phyloP scores from a whole-genome alignment of 2,329 filamentous ascomycete species.

The Rutstroemia sp. region DNA sequence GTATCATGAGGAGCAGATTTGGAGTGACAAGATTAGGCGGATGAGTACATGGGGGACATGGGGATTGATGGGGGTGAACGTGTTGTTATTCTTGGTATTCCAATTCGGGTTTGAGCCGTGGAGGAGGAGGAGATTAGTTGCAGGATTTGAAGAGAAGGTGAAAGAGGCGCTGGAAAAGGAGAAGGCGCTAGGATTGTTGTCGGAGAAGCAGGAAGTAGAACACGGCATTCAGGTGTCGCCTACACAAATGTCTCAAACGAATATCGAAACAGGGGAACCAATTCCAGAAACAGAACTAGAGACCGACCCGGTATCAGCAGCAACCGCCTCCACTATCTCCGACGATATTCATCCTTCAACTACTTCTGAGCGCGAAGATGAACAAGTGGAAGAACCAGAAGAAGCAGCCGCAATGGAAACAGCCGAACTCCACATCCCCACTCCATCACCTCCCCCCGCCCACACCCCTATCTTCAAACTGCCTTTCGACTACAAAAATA shows the following conservation, averaged over 20 bases:
- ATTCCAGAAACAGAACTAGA: neutral
- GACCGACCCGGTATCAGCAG: neutral
- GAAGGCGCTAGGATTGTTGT: slow-evolving; percentile 9
- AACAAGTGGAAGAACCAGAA: neutral
- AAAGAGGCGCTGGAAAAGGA: slow-evolving; percentile 48
- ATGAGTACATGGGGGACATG: slow-evolving; percentile 99
- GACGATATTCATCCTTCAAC: neutral
- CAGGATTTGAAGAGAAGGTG: slow-evolving; percentile 74
- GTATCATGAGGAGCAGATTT: slow-evolving; percentile 98
- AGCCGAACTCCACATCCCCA: slow-evolving; percentile 18
- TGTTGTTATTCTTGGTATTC: slow-evolving; percentile 77
- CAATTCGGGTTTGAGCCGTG: slow-evolving; percentile 91
- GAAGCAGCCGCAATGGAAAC: slow-evolving; percentile 16
- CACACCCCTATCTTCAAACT: neutral
- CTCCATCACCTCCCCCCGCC: neutral
- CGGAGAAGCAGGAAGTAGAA: slow-evolving; percentile 2
- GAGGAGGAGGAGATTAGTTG: slow-evolving; percentile 73
- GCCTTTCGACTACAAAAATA: slow-evolving; percentile 22
- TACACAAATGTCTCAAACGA: neutral
- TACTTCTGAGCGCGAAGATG: neutral
- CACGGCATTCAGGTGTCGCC: slow-evolving; percentile 12
- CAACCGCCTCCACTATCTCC: neutral
- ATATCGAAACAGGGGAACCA: neutral
- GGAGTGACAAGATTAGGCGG: slow-evolving; percentile 93
- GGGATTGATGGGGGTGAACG: slow-evolving; percentile 95